A percentile compares a stretch with the other conserved stretches of the same genome.
Evolutionary conservation across 192 early-diverging fungal genomes (phyloP).

Genomic region (Coemansia sp.): DNA sequence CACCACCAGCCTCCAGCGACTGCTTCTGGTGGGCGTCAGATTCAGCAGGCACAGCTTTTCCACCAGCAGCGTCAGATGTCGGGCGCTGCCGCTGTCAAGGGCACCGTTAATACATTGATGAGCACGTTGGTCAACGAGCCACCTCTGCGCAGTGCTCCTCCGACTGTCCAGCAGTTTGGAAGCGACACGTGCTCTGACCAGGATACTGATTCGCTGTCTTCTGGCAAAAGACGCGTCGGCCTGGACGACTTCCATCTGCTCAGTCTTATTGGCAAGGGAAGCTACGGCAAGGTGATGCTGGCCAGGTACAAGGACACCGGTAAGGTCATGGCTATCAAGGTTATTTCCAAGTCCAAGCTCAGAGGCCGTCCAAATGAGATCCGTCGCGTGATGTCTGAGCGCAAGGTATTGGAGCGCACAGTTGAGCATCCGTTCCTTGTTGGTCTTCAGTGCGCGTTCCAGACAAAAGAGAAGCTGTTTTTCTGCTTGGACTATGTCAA

Average conservation of each 20-base stretch:
- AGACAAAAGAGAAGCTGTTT: conserved; percentile 66
- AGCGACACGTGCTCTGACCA: conserved; percentile 8
- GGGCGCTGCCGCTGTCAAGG: conserved; percentile 22
- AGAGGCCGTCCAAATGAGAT: conserved; percentile 64
- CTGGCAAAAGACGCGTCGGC: conserved; percentile 24
- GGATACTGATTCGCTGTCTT: conserved; percentile 3
- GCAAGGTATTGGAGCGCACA: conserved; percentile 55
- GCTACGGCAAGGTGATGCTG: conserved; percentile 74
- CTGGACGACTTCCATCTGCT: conserved; percentile 69
- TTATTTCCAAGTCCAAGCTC: conserved; percentile 69
- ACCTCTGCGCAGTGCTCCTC: conserved; percentile 24
- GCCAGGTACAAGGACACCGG: conserved; percentile 74
- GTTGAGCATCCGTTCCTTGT: conserved; percentile 58
- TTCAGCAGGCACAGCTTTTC: conserved; percentile 41
- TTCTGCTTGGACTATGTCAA: conserved; percentile 76
- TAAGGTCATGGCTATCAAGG: conserved; percentile 69
- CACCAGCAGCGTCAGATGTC: conserved; percentile 30
- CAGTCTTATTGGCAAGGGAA: conserved; percentile 75
- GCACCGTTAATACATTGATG: conserved; percentile 51
- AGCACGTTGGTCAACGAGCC: conserved; percentile 36
- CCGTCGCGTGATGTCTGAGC: conserved; percentile 61
- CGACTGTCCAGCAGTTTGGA: conserved; percentile 14
- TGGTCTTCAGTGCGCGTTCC: conserved; percentile 63
- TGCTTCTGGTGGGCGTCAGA: conserved; percentile 2
- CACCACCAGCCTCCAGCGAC: conserved; percentile 15